phyloP scores from a whole-genome alignment of 78 protist genomes.

The Dictyostelium intermedium region DNA sequence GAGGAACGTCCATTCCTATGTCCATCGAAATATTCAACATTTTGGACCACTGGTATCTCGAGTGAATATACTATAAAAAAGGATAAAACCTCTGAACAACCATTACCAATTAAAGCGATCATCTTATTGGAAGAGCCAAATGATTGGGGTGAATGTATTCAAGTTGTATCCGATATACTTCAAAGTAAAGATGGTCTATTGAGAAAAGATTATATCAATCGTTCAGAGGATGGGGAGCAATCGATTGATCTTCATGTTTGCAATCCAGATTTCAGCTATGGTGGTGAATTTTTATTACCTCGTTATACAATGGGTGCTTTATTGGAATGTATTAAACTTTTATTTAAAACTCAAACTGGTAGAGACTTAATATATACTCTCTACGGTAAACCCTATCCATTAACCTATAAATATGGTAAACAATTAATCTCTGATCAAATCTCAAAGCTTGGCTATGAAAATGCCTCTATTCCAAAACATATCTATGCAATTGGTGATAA shows the following conservation, averaged over 20 bases:
- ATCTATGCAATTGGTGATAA: slow-evolving; percentile 77
- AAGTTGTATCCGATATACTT: slow-evolving; percentile 22
- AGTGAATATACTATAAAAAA: neutral
- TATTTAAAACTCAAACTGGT: slow-evolving; percentile 1
- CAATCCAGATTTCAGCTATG: slow-evolving; percentile 69
- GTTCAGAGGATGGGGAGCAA: neutral
- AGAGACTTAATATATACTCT: neutral
- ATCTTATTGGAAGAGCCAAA: slow-evolving; percentile 52
- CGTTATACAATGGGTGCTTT: slow-evolving; percentile 76
- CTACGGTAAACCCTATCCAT: slow-evolving; percentile 23
- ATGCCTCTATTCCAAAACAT: neutral
- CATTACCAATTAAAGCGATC: slow-evolving; percentile 4
- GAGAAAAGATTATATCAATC: neutral
- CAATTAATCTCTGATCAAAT: neutral
- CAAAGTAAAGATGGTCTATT: slow-evolving; percentile 47
- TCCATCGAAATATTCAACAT: slow-evolving; percentile 38
- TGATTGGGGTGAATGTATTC: slow-evolving; percentile 73
- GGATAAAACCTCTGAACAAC: neutral
- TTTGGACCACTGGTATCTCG: slow-evolving; percentile 40
- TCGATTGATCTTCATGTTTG: slow-evolving; percentile 41
- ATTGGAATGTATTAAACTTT: slow-evolving; percentile 1
- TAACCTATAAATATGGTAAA: slow-evolving; percentile 57
- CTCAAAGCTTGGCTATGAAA: neutral
- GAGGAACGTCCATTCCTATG: slow-evolving; percentile 33
- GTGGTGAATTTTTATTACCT: slow-evolving; percentile 57